Evolutionary conservation across 2,329 filamentous ascomycete species (phyloP), one percentile per base, ranked within the genome.

Genomic region (Trichoderma citrinoviride): DNA sequence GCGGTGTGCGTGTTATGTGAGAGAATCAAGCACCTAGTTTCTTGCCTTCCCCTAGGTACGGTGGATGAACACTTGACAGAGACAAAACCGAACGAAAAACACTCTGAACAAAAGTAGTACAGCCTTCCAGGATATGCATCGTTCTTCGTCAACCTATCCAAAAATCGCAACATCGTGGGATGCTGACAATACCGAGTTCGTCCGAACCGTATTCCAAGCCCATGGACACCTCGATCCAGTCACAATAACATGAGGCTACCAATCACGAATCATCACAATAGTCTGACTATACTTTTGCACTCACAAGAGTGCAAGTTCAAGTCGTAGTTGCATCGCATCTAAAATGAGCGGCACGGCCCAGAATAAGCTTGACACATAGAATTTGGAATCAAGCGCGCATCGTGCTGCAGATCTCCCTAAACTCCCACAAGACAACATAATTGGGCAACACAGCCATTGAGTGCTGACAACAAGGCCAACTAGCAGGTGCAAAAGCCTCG

Each of bases 351-450:
- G 25, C 23, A 12, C 41, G 14, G 33, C 29, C 33, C 33, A 50
- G 46, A 61, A 50, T 61, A 61, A 61, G 44, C 57, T 29, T 61
- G 57, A 61, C 57, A 61, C 57, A 60, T 50, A 61, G 57, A 61
- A 61, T 50, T 56, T 56, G 40, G 40, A 44, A 56, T 56, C 37
- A 50, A 12, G 3, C 19, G 33, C 33, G 33, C 15, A 17, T 27
- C 21, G 8, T 40, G 49, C 21, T 17, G 37, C 19, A 37, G 23
- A 25, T 54, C 52, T 33, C 52, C 23, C 23, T 19, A 17, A 37
- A 14, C n/a, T n/a, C n/a, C n/a, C n/a, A n/a, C n/a, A n/a, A n/a
- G n/a, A n/a, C n/a, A n/a, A n/a, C n/a, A n/a, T n/a, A 52, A 44
- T 56, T 43, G 23, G 46, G 58, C 47, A 44, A n/a, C 19, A 43